Base-by-base conservation (phyloP, 192 early-diverging fungal species). In the Coemansia sp. region DNA sequence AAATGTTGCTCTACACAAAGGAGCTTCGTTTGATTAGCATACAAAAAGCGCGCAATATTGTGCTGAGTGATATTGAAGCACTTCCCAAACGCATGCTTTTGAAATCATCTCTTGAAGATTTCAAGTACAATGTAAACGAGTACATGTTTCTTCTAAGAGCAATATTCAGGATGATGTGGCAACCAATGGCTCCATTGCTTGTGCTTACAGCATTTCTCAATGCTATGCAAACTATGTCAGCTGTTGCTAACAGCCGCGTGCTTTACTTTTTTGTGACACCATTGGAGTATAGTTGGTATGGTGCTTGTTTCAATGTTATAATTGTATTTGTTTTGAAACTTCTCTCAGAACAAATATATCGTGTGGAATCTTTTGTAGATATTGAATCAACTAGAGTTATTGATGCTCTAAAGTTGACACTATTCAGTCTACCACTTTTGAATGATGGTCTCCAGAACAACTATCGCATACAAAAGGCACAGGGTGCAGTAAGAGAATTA, bases 151-250 rank as follows among this genome's bases (percentile, higher is more conserved):
- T 80, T 39, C 59, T 75, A 16, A 68, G 66, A 3, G 78, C 73
- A n/a, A 66, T 75, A 42, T 19, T 63, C 16, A 69, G 78, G 5
- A 75, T 80, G 73, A 40, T 62, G 0, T 80, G 78, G 78, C 68
- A 69, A 13, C 78, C 78, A 32, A 39, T 75, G 51, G 37, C 75
- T 12, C 78, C 78, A 4, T 43, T 80, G 11, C 62, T 57, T 18
- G 40, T 69, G 6, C 8, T 67, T 6, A 37, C 57, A 1, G 45
- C 45, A 10, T 26, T 75, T 40, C 4, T 66, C 12, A 46, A 72
- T 22, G 56, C 54, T 16, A 19, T 63, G 1, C 8, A n/a, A 0
- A n/a, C 68, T 0, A 59, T 37, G n/a, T 18, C 5, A 1, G 6
- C 11, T 6, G 39, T 59, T 19, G 37, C 39, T 3, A 16, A 41